These are phyloP conservation scores for Mucor racemosus DNA, from an alignment of 371 early-diverging fungal genomes.

Conservation along the genomic window DNA sequence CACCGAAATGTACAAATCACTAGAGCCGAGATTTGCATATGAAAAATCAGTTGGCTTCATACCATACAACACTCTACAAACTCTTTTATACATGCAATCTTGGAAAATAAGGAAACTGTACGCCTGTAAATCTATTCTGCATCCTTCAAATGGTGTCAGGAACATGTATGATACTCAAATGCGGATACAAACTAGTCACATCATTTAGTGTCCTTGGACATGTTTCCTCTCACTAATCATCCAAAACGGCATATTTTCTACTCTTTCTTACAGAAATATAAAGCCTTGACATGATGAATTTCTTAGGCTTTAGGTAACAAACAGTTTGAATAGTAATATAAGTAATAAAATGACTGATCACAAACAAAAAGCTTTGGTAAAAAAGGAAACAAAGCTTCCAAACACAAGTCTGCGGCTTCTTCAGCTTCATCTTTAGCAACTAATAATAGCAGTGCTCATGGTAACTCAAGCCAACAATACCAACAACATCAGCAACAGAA, in stretches of 20 bases:
- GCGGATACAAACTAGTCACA: slow-evolving; percentile 3
- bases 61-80: neutral
- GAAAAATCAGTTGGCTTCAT: too few species aligned
- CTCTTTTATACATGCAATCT: neutral
- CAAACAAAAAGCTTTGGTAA: slow-evolving; percentile 39
- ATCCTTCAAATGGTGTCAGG: neutral
- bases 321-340: too few species aligned
- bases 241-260: neutral
- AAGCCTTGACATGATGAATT: slow-evolving; percentile 36
- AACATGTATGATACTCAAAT: neutral
- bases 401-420: slow-evolving; percentile 50
- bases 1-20: too few species aligned
- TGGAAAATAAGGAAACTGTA: neutral
- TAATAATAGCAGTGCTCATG: slow-evolving; percentile 6
- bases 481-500: slow-evolving; percentile 30
- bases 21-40: too few species aligned
- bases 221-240: too few species aligned
- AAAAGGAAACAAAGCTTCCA: slow-evolving; percentile 44
- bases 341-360: neutral
- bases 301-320: slow-evolving; percentile 42
- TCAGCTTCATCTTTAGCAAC: slow-evolving; percentile 26
- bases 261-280: neutral
- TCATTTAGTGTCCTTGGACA: neutral
- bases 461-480: neutral
- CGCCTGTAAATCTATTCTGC: neutral